Conservation (phyloP, 345 rosid species). For the Eucalyptus viminalis region DNA sequence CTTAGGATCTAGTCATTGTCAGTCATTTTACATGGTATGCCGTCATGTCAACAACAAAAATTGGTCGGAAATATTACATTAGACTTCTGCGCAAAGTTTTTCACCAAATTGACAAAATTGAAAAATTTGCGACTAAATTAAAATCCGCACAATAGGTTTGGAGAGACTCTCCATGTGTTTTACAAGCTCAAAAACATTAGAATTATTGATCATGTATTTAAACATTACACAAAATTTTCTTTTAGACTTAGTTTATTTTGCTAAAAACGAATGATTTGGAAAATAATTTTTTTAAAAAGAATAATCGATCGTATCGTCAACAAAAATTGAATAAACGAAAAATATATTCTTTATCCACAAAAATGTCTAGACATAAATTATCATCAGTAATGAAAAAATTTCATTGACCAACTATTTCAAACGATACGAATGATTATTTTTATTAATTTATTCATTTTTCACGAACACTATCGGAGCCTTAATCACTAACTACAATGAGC, state of each 20-base stretch:
- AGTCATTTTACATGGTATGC: not conserved
- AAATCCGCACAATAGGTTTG: not conserved
- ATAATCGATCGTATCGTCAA: not conserved
- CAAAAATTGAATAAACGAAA: not conserved
- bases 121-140: not conserved
- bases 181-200: not conserved
- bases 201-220: not conserved
- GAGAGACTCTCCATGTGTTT: not conserved
- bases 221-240: not conserved
- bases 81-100: not conserved
- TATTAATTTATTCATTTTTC: not conserved
- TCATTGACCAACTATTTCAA: too few relatives aligned
- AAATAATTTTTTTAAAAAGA: too few relatives aligned
- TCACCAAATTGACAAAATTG: not conserved
- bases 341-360: not conserved
- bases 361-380: not conserved
- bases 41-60: not conserved
- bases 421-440: rapidly evolving
- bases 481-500: not conserved
- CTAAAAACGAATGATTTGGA: not conserved
- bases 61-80: not conserved
- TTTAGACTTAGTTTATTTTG: rapidly evolving
- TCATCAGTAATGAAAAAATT: rapidly evolving
- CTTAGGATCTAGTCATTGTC: rapidly evolving
- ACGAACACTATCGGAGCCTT: too few relatives aligned